Percentiles rank a stretch among this genome's conserved stretches.
phyloP scores from a whole-genome alignment of 192 early-diverging fungal genomes.

The Coemansia sp. region DNA sequence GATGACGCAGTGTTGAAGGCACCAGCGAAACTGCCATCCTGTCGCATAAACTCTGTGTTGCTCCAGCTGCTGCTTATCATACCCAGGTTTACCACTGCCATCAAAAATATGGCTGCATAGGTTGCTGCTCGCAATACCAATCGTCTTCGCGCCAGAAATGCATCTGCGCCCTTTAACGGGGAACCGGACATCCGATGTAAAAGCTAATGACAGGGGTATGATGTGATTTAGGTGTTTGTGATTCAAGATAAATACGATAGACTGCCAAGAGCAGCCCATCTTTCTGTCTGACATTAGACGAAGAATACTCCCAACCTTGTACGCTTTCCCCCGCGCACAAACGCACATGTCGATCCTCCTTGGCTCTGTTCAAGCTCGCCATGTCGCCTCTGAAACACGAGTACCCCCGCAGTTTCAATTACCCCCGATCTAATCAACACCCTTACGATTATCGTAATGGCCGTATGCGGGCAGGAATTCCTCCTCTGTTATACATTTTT shows the following conservation, averaged over 20 bases:
- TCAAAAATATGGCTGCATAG: constrained; percentile 25
- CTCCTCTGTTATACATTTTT: neutral
- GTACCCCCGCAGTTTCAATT: neutral
- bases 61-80: constrained; percentile 48
- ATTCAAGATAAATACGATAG: neutral
- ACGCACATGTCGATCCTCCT: neutral
- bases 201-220: neutral
- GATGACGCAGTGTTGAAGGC: constrained; percentile 21
- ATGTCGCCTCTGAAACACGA: neutral
- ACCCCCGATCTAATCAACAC: neutral
- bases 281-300: neutral
- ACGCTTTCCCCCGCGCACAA: neutral
- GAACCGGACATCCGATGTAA: constrained; percentile 26
- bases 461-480: neutral
- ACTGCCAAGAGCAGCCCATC: neutral
- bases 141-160: constrained; percentile 31
- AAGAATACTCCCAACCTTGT: too few species aligned
- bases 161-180: constrained; percentile 38
- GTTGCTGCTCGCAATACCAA: constrained; percentile 25
- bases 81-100: constrained; percentile 34
- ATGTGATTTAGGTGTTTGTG: neutral
- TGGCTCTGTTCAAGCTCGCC: neutral
- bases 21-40: constrained; percentile 39
- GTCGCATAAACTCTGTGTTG: constrained; percentile 44
- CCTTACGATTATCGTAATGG: neutral